phyloP scores from a whole-genome alignment of 2,329 filamentous ascomycete species.

The Helotiales sp. region DNA sequence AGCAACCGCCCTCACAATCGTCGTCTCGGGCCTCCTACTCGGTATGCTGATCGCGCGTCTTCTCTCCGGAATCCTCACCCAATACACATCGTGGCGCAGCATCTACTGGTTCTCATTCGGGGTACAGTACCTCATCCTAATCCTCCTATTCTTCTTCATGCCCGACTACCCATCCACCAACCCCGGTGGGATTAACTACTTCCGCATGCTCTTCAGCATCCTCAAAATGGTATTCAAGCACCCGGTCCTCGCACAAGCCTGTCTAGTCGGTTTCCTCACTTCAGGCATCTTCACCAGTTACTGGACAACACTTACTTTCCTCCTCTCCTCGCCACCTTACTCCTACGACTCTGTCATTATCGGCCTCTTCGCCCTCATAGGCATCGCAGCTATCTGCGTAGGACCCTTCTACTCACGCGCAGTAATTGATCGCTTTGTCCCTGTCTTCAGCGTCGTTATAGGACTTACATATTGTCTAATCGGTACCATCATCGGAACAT shows the following conservation, averaged over 20 bases:
- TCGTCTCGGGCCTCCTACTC: slow-evolving; percentile 75
- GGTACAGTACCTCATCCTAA: slow-evolving; percentile 70
- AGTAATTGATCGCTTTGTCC: slow-evolving; percentile 72
- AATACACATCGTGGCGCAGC: slow-evolving; percentile 75
- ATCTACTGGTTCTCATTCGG: slow-evolving; percentile 81
- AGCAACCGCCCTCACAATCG: slow-evolving; percentile 72
- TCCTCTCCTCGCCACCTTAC: slow-evolving; percentile 74
- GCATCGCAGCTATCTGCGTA: slow-evolving; percentile 69
- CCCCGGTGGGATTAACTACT: slow-evolving; percentile 66
- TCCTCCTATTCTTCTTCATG: slow-evolving; percentile 73
- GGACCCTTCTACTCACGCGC: slow-evolving; percentile 72
- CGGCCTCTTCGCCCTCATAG: slow-evolving; percentile 79
- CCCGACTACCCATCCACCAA: slow-evolving; percentile 82
- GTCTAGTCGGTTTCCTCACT: slow-evolving; percentile 67
- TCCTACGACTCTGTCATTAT: slow-evolving; percentile 70
- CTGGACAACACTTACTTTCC: slow-evolving; percentile 81
- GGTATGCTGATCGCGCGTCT: slow-evolving; percentile 78
- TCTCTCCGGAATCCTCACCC: slow-evolving; percentile 74
- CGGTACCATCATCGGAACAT: slow-evolving; percentile 71
- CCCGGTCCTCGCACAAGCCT: slow-evolving; percentile 72
- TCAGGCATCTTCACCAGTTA: slow-evolving; percentile 67
- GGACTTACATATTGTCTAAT: slow-evolving; percentile 63
- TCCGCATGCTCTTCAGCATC: slow-evolving; percentile 68
- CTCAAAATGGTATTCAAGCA: slow-evolving; percentile 65
- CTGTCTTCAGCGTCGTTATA: slow-evolving; percentile 69